Evolutionary conservation across 2,329 filamentous ascomycete species (phyloP).

Genomic region (Eutypa lata): DNA sequence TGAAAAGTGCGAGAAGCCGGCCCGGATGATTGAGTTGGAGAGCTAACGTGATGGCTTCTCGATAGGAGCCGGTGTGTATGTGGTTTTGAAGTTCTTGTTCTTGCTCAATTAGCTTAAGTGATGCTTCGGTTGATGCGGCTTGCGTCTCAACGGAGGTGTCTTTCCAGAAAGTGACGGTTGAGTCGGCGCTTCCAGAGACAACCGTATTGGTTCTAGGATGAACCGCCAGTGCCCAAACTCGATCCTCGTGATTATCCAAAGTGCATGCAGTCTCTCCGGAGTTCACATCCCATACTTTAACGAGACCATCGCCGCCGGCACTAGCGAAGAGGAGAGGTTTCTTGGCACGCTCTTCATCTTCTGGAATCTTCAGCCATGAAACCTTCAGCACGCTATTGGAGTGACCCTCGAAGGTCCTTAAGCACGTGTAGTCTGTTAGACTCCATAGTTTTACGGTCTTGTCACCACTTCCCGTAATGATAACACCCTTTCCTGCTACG

Average conservation of each 20-base stretch:
- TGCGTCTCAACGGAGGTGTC: slow-evolving; percentile 84
- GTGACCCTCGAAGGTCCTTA: slow-evolving; percentile 93
- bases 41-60: slow-evolving; percentile 88
- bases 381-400: slow-evolving; percentile 95
- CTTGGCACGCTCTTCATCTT: slow-evolving; percentile 49
- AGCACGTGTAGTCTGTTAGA: slow-evolving; percentile 84
- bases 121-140: slow-evolving; percentile 68
- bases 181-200: slow-evolving; percentile 88
- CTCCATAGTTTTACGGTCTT: slow-evolving; percentile 97
- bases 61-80: slow-evolving; percentile 82
- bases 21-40: slow-evolving; percentile 93
- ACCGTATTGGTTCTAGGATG: slow-evolving; percentile 68
- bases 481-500: slow-evolving; percentile 73
- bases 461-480: slow-evolving; percentile 90
- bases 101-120: slow-evolving; percentile 81
- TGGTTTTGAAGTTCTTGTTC: slow-evolving; percentile 94
- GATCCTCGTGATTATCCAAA: slow-evolving; percentile 93
- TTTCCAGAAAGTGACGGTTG: slow-evolving; percentile 91
- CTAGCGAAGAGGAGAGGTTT: slow-evolving; percentile 72
- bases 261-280: slow-evolving; percentile 83
- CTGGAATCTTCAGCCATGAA: slow-evolving; percentile 69
- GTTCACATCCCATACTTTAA: slow-evolving; percentile 93
- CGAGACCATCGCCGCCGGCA: slow-evolving; percentile 88
- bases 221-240: slow-evolving; percentile 85
- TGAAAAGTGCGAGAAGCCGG: slow-evolving; percentile 80